Base-by-base conservation (phyloP, 768 basidiomycete species). In the Paxillus ammoniavirescens region DNA sequence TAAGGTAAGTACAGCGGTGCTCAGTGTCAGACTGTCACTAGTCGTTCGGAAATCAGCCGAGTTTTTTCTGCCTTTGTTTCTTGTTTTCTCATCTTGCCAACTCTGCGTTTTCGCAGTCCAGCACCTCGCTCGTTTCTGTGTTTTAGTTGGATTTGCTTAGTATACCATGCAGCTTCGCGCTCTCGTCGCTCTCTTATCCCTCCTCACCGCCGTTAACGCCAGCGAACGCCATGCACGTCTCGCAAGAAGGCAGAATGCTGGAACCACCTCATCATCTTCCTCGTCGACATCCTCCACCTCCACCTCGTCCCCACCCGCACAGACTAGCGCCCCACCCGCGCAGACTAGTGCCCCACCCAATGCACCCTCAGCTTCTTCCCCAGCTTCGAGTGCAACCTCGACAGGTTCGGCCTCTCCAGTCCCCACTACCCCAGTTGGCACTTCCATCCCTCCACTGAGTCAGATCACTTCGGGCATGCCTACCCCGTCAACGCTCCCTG, bases 391-490 rank as follows among this genome's bases (percentile, higher is more conserved):
- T 5, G 45, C 23, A 3, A 35, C 57, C 30, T 21, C 57, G 3
- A 10, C 44, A 8, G 44, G 44, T 45, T 50, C 64, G 15, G 31
- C 47, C 41, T 55, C 65, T 5, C 52, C 71, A 41, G 61, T 57
- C 33, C 57, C 63, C 14, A 64, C 67, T 2, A 58, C 63, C 15
- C 67, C 70, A 1, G 69, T 72, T 30, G 76, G 72, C 17, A 78
- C 82, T 2, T 64, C 69, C 5, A 75, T 86, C 30, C 88, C 85
- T 14, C 79, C 86, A 5, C 70, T 90, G 43, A 77, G 72, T 21
- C 72, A 70, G 48, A 82, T 91, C 46, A 82, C 77, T 1, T 79
- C 77, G 35, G 87, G 86, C 50, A 87, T 87, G 84, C 70, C 86
- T 5, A 71, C 79, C 6, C 74, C 75, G 6, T 56, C 79, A 3